phyloP scores from a whole-genome alignment of 352 stramenopile species.

The Pythium monospermum region DNA sequence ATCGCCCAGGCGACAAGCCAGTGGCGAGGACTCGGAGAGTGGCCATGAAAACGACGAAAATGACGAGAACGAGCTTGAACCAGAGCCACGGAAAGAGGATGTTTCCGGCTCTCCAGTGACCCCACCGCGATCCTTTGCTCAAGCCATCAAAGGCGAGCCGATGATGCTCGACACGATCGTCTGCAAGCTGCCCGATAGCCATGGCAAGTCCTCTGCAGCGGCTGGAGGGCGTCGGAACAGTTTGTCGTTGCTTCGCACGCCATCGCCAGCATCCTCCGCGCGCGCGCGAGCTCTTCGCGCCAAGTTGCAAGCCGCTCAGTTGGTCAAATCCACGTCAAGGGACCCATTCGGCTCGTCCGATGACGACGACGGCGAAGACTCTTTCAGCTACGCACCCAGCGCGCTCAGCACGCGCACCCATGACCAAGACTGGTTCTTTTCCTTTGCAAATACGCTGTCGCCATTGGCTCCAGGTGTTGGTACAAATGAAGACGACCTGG shows the following conservation, averaged over 20 bases:
- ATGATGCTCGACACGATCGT: conserved; percentile 13
- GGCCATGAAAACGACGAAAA: not conserved
- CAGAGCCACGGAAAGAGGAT: not conserved
- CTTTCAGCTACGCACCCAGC: conserved; percentile 40
- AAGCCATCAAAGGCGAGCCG: conserved; percentile 5
- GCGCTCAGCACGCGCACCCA: conserved; percentile 24
- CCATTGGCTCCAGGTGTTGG: conserved; percentile 35
- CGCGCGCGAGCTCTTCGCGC: conserved; percentile 4
- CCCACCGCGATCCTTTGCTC: not conserved
- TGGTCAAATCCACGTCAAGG: not conserved
- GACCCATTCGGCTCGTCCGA: conserved; percentile 20
- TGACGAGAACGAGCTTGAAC: conserved; percentile 3
- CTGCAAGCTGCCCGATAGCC: not conserved
- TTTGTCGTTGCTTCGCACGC: conserved; percentile 21
- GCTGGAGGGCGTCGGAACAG: conserved; percentile 18
- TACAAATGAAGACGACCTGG: conserved; percentile 42
- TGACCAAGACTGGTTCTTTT: conserved; percentile 79
- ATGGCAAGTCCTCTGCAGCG: conserved; percentile 2
- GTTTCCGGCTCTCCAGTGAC: conserved; percentile 4
- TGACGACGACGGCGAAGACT: conserved; percentile 17
- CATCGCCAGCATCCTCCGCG: conserved; percentile 10
- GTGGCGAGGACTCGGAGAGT: not conserved
- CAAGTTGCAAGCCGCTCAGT: not conserved
- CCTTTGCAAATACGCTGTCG: conserved; percentile 70
- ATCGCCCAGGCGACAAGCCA: not conserved